Evolutionary conservation across 2,329 filamentous ascomycete genomes (phyloP), one percentile per base, ranked within the genome.

Genomic region (Aspergillus novofumigatus): DNA sequence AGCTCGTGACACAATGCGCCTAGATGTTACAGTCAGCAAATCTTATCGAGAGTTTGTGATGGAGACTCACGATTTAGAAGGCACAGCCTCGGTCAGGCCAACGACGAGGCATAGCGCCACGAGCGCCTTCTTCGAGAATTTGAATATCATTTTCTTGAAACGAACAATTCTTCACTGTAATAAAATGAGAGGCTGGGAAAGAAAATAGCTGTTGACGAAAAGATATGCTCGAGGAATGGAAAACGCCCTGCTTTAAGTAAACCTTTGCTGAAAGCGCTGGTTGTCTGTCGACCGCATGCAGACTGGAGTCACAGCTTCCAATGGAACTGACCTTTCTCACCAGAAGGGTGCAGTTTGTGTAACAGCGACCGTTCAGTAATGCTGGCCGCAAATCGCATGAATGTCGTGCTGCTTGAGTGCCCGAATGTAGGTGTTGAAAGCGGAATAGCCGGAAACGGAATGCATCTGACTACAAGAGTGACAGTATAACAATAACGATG

Each of bases 221-320:
- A 57, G 53, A 58, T 56, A 49, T 57, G 54, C 57, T 60, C 57
- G 62, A 55, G 63, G 62, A 60, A 69, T 69, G 65, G 68, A 57
- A 57, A 60, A 65, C 65, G 58, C 45, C 56, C 62, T 60, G 61
- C 51, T 67, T 69, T 72, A 72, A 72, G 67, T 71, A 69, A 62
- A 63, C 25, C 50, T 52, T 52, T 51, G 59, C 47, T 62, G 49
- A 55, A 63, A 57, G 51, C 50, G 32, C 45, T 42, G 32, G 42
- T 23, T 53, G 51, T 35, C 25, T 51, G 44, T 32, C 48, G 45
- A 49, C 66, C 60, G 62, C 26, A 64, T 63, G 59, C 64, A 67
- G 60, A 55, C 50, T 25, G 52, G 55, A 54, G 41, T 51, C 21
- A 23, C 32, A 38, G 32, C 32, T 38, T 47, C 8, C 5, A 25